These are phyloP conservation scores for Neonectria magnoliae DNA, from an alignment of 2,329 filamentous ascomycete species.

Conservation along the genomic window DNA sequence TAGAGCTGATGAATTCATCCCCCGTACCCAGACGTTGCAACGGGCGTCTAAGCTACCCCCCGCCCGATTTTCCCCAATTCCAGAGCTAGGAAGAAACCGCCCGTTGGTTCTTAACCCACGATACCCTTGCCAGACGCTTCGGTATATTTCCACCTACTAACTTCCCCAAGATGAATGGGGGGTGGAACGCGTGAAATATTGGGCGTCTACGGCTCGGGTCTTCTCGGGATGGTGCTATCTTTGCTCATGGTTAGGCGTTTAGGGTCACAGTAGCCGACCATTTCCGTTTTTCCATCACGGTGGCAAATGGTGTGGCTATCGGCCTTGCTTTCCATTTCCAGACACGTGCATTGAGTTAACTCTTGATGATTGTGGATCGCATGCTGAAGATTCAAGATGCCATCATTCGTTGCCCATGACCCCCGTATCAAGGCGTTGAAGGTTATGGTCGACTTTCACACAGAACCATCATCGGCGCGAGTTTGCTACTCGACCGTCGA, in stretches of 20 bases:
- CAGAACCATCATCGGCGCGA: neutral
- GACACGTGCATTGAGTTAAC: neutral
- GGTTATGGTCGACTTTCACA: neutral
- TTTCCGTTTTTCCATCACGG: neutral
- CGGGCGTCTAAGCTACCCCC: neutral
- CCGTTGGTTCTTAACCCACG: neutral
- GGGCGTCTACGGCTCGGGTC: conserved; percentile 13
- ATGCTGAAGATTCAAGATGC: neutral
- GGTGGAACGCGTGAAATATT: neutral
- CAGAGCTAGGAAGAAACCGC: neutral
- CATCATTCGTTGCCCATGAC: no score
- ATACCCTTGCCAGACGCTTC: neutral
- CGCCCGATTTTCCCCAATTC: neutral
- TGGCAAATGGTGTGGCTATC: neutral
- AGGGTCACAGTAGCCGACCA: neutral
- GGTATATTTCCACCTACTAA: neutral
- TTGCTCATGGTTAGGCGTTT: neutral
- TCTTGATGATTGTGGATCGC: neutral
- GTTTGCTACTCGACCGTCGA: neutral
- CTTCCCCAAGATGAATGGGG: neutral
- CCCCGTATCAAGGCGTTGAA: neutral
- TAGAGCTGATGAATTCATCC: neutral
- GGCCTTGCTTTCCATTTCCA: neutral
- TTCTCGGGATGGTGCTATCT: conserved; percentile 24
- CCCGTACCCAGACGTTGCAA: neutral